phyloP scores from a whole-genome alignment of 2,329 filamentous ascomycete genomes.

The Penicillium sp. region DNA sequence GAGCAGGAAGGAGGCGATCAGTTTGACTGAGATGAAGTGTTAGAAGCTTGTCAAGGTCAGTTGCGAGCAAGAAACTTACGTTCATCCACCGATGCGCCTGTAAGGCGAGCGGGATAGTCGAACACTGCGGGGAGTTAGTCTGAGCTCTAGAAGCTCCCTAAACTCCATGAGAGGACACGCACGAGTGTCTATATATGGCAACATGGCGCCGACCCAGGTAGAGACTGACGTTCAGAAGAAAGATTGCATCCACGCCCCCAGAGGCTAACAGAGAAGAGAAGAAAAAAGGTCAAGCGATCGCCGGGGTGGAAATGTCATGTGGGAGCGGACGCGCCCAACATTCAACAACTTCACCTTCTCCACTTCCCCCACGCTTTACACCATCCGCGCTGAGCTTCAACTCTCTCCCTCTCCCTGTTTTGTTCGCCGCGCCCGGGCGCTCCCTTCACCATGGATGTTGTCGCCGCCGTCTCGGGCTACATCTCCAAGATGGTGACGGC shows the following conservation, averaged over 20 bases:
- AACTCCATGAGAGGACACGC: conserved; percentile 19
- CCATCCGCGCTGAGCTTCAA: conserved; percentile 3
- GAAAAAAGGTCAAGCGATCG: not conserved
- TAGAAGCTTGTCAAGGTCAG: conserved; percentile 1
- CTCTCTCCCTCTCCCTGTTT: conserved; percentile 3
- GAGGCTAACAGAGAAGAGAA: not conserved
- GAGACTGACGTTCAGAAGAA: conserved; percentile 6
- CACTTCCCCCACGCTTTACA: conserved; percentile 15
- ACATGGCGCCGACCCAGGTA: conserved; percentile 46
- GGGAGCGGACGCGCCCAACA: conserved; percentile 17
- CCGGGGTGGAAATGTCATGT: conserved; percentile 18
- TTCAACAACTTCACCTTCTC: conserved; percentile 20
- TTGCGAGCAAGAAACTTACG: conserved; percentile 43
- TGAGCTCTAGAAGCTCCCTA: conserved; percentile 14
- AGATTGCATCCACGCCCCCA: conserved; percentile 1
- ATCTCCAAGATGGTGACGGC: conserved; percentile 92
- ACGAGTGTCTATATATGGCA: conserved; percentile 64
- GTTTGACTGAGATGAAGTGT: conserved; percentile 71
- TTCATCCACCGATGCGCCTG: conserved; percentile 65
- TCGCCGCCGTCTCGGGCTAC: conserved; percentile 89
- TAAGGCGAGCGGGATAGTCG: conserved; percentile 53
- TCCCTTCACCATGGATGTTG: conserved; percentile 73
- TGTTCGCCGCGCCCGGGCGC: conserved; percentile 12
- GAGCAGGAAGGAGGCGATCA: conserved; percentile 82
- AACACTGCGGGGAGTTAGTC: conserved; percentile 52